A percentile compares a stretch with the other conserved stretches of the same genome.
Evolutionary conservation across 2,329 filamentous ascomycete species (phyloP).

Genomic region (Fonsecaea nubica): DNA sequence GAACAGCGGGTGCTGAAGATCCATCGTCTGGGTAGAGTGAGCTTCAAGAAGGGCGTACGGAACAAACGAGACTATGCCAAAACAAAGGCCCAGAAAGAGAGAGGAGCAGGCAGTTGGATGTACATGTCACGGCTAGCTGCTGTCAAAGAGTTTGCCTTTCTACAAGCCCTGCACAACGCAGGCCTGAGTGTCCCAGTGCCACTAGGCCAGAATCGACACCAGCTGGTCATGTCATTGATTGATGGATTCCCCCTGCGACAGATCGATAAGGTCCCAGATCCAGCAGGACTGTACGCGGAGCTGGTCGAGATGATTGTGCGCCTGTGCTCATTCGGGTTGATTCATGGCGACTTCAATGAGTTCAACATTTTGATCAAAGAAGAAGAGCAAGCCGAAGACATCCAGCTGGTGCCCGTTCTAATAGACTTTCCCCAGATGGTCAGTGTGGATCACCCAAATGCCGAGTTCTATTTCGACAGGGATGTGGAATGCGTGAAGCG

Average conservation of each 20-base stretch:
- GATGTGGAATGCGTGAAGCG: constrained; percentile 95
- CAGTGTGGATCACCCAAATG: constrained; percentile 90
- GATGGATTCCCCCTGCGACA: constrained; percentile 92
- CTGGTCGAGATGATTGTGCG: constrained; percentile 84
- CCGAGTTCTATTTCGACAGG: constrained; percentile 95
- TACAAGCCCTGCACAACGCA: constrained; percentile 81
- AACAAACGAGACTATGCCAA: constrained; percentile 94
- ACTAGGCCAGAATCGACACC: constrained; percentile 87
- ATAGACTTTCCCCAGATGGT: constrained; percentile 99
- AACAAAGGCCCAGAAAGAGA: constrained; percentile 54
- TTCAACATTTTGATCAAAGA: constrained; percentile 98
- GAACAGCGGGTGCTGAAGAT: constrained; percentile 89
- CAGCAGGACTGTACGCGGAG: constrained; percentile 86
- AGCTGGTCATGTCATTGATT: constrained; percentile 92
- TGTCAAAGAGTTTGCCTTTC: constrained; percentile 92
- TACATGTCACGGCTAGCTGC: constrained; percentile 93
- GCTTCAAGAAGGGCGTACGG: constrained; percentile 88
- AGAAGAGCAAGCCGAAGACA: constrained; percentile 45
- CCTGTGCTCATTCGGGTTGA: constrained; percentile 83
- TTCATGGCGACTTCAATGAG: constrained; percentile 98
- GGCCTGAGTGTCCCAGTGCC: constrained; percentile 91
- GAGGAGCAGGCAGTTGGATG: constrained; percentile 87
- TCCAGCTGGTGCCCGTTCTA: constrained; percentile 73
- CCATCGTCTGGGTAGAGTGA: constrained; percentile 91
- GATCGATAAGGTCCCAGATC: constrained; percentile 81